Base-by-base conservation (phyloP, 768 basidiomycete genomes). In the Amanita molliuscula region DNA sequence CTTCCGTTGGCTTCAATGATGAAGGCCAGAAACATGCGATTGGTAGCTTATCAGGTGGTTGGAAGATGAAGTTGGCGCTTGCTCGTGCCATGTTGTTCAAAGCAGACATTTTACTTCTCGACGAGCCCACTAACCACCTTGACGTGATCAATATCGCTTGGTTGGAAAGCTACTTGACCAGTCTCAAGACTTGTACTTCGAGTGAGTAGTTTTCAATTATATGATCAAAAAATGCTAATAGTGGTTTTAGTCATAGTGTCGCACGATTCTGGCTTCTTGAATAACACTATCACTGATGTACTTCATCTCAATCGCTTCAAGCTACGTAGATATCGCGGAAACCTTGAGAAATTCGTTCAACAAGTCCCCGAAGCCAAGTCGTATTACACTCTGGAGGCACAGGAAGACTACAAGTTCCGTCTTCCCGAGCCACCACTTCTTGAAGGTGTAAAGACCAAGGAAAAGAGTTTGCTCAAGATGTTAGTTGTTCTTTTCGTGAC, bases 401-500 rank as follows among this genome's bases (percentile, higher is more conserved):
- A 81, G 47, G 93, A 95, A 73, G 90, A 95, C 77, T 97, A 97
- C 83, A 87, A 81, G 73, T 97, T 96, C 84, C 94, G 92, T 81
- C 83, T 97, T 59, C 94, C 94, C 51, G 85, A 91, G 63, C 94
- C 94, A 48, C 94, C 94, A 63, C 82, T 97, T 56, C 87, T 97
- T 55, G 94, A 97, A 57, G 94, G 94, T 86, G 94, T 97, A 74
- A 97, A 97, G 86, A 97, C 94, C 63, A 97, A 97, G 79, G 93
- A 97, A 74, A 97, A 95, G 82, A 82, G 81, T 54, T 73, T 97
- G 59, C 70, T 96, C 56, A 97, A 97, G 79, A 95, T 97, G 92
- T 72, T 54, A 23, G 65, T 55, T 3, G 9, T 6, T 25, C n/a
- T 2, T 20, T 29, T 10, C 5, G 33, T 48, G 15, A 1, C 16